Evolutionary conservation across 2,329 filamentous ascomycete genomes (phyloP).

Genomic region (Colletotrichum limetticola): DNA sequence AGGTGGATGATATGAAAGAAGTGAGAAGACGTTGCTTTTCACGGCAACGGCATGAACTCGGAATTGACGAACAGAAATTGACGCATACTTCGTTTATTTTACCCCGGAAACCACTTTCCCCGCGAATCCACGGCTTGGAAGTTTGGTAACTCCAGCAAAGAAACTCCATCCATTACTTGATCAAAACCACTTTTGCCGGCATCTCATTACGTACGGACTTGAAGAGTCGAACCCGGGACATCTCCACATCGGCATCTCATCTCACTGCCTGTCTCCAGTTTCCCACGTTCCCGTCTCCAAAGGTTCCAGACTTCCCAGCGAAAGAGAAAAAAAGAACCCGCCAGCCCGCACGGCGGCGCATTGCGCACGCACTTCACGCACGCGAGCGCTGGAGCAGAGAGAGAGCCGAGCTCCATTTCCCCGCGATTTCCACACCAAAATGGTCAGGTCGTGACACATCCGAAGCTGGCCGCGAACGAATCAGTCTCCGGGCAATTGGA

Average conservation of each 20-base stretch:
- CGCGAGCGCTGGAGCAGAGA: background rate
- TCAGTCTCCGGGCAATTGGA: background rate
- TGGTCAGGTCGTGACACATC: background rate
- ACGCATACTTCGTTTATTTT: background rate
- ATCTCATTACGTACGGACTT: constrained; percentile 30
- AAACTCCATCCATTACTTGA: constrained; percentile 32
- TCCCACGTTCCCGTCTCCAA: background rate
- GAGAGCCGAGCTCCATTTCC: background rate
- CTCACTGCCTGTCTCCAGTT: background rate
- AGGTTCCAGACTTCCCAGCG: background rate
- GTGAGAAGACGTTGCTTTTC: background rate
- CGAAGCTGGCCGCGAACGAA: constrained; percentile 18
- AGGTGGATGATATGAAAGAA: background rate
- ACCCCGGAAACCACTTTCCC: constrained; percentile 21
- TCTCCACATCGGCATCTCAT: constrained; percentile 7
- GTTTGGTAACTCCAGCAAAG: background rate
- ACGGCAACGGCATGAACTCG: background rate
- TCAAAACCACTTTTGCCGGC: constrained; percentile 7
- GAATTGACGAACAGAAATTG: background rate
- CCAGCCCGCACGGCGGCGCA: background rate
- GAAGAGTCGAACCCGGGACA: background rate
- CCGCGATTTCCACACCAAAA: constrained; percentile 1
- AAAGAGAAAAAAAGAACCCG: background rate
- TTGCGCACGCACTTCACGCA: background rate
- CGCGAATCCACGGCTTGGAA: constrained; percentile 31